Evolutionary conservation across 2,329 filamentous ascomycete species (phyloP).

Genomic region (Chrysosporium queenslandicum): DNA sequence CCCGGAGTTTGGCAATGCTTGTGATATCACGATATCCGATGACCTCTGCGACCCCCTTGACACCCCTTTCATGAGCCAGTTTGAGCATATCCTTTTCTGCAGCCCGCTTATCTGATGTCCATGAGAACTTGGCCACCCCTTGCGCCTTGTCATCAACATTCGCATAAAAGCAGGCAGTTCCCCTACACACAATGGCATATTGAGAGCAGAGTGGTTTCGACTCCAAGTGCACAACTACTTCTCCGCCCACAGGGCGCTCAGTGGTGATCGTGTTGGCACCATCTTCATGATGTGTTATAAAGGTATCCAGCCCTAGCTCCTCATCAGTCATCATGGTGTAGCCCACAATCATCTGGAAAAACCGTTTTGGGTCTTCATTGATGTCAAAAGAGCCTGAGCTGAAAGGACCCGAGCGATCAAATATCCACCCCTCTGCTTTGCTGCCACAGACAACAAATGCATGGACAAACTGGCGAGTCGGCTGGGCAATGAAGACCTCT

Average conservation of each 20-base stretch:
- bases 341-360: constrained; percentile 23
- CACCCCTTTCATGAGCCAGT: constrained; percentile 19
- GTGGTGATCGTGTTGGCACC: not conserved
- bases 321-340: constrained; percentile 27
- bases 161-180: constrained; percentile 22
- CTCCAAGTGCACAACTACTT: constrained; percentile 1
- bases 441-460: constrained; percentile 22
- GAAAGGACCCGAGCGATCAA: constrained; percentile 28
- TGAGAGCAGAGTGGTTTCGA: constrained; percentile 5
- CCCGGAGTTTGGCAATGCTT: constrained; percentile 22
- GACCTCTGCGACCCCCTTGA: constrained; percentile 23
- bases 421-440: constrained; percentile 26
- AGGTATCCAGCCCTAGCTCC: constrained; percentile 26
- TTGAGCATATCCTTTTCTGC: constrained; percentile 23
- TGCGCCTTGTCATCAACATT: constrained; percentile 16
- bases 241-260: not conserved
- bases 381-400: constrained; percentile 26
- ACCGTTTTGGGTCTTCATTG: constrained; percentile 23
- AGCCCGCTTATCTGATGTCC: constrained; percentile 23
- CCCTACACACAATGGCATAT: constrained; percentile 20
- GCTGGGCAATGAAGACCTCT: constrained; percentile 20
- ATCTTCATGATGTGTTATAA: constrained; percentile 17
- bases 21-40: constrained; percentile 23
- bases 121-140: constrained; percentile 27
- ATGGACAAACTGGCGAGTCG: constrained; percentile 25